Evolutionary conservation across 148 eudicot species (phyloP).

Genomic region (Fagopyrum homotropicum): DNA sequence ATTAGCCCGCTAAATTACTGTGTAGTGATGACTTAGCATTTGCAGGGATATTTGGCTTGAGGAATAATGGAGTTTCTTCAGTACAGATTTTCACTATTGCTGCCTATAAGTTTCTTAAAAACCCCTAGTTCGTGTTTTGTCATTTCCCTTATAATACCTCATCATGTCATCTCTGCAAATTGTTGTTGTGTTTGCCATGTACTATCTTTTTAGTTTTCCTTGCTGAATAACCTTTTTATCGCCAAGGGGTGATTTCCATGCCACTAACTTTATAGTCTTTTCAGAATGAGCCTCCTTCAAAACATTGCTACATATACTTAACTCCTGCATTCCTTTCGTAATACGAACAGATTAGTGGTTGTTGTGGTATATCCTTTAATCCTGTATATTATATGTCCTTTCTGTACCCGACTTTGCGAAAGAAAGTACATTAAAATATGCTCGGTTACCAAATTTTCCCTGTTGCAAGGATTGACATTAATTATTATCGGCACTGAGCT

Average conservation of each 20-base stretch:
- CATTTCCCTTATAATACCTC: background rate
- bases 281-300: background rate
- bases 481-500: background rate
- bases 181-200: no score
- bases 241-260: background rate
- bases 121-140: background rate
- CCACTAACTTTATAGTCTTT: background rate
- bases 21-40: background rate
- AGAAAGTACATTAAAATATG: background rate
- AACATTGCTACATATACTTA: background rate
- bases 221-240: background rate
- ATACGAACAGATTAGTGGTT: background rate
- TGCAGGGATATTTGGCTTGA: background rate
- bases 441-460: background rate
- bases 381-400: background rate
- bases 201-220: background rate
- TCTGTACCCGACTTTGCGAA: background rate
- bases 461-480: background rate
- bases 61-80: background rate
- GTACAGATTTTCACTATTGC: background rate
- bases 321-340: background rate
- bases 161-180: background rate
- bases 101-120: background rate
- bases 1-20: background rate
- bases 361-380: background rate